Conservation (phyloP, 192 early-diverging fungal genomes). For the Gryganskiella cystojenkinii region DNA sequence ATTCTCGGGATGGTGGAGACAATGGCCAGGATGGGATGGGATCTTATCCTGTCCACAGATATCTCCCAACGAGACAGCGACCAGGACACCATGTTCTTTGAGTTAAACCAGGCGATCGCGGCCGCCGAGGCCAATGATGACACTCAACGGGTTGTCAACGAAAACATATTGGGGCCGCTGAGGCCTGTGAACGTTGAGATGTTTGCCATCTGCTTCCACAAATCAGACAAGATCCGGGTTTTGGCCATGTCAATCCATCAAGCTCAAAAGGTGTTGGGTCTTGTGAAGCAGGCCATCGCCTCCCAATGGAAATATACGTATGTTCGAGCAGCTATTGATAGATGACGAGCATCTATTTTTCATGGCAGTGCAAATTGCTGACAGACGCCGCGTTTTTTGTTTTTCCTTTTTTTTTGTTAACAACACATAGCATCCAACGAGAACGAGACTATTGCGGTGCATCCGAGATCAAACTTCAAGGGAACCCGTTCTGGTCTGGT, state of each 20-base stretch:
- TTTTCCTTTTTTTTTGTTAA: not conserved
- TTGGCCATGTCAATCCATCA: not conserved
- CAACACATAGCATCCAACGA: conserved; percentile 11
- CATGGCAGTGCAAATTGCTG: not conserved
- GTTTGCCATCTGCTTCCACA: conserved; percentile 12
- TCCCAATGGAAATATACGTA: conserved; percentile 29
- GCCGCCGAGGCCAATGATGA: not conserved
- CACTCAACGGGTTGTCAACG: too few species aligned
- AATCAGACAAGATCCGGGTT: conserved; percentile 8
- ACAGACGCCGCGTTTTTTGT: not conserved
- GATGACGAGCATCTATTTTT: too few species aligned
- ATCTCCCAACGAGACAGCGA: conserved; percentile 4
- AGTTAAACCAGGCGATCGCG: not conserved
- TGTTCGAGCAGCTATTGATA: not conserved
- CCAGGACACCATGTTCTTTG: conserved; percentile 20
- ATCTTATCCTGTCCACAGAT: conserved; percentile 11
- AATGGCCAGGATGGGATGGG: conserved; percentile 20
- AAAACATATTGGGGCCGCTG: not conserved
- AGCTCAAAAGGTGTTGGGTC: not conserved
- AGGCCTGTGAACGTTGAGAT: conserved; percentile 7
- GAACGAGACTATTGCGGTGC: conserved; percentile 2
- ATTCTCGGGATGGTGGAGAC: not conserved
- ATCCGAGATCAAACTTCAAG: conserved; percentile 7
- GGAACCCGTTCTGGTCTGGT: conserved; percentile 1
- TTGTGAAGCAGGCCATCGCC: conserved; percentile 15